phyloP scores from a whole-genome alignment of 495 filamentous ascomycete species.

The Aspergillus mulundensis region DNA sequence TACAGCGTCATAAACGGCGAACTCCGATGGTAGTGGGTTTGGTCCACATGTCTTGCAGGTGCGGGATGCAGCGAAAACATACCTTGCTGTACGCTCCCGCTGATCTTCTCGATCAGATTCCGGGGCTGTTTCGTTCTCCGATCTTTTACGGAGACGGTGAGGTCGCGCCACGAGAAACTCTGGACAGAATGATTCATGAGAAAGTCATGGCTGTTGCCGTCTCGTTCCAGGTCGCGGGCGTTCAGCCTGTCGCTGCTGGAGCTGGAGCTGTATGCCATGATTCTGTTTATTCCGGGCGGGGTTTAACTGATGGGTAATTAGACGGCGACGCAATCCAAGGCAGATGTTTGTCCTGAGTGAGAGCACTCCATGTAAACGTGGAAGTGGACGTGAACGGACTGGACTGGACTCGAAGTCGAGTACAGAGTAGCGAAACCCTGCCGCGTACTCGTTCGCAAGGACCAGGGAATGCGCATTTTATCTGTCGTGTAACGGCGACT shows the following conservation, averaged over 20 bases:
- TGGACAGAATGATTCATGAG: constrained; percentile 36
- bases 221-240: constrained; percentile 26
- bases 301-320: background rate
- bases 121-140: constrained; percentile 54
- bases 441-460: background rate
- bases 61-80: background rate
- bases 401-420: background rate
- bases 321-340: background rate
- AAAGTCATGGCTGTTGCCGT: constrained; percentile 26
- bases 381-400: too few relatives aligned
- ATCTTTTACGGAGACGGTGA: constrained; percentile 68
- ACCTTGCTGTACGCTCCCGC: constrained; percentile 31
- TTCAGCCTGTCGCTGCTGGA: constrained; percentile 7
- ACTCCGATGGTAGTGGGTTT: background rate
- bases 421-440: background rate
- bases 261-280: constrained; percentile 4
- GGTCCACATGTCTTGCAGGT: background rate
- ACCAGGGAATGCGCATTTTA: constrained; percentile 1
- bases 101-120: constrained; percentile 37
- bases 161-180: constrained; percentile 56
- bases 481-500: constrained; percentile 4
- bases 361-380: background rate
- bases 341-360: background rate
- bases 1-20: background rate
- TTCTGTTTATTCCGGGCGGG: background rate